phyloP scores from a whole-genome alignment of 169 alveolate species.

The Plasmodium fragile region DNA sequence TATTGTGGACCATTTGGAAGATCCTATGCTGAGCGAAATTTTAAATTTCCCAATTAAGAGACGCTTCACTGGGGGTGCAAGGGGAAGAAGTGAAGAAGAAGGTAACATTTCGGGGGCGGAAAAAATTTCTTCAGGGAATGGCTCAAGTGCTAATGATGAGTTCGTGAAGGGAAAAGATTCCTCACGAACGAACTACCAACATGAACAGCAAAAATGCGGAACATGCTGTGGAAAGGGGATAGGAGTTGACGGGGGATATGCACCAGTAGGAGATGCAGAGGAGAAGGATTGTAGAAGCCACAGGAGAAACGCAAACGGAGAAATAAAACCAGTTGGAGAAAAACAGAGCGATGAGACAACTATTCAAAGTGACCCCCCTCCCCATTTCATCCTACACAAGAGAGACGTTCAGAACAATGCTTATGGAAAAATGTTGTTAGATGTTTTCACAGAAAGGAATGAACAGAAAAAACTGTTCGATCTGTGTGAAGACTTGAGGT shows the following conservation, averaged over 20 bases:
- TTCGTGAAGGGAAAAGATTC: neutral
- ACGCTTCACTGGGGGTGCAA: neutral
- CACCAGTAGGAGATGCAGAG: neutral
- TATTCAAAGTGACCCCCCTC: neutral
- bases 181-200: neutral
- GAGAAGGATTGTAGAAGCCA: neutral
- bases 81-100: neutral
- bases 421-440: neutral
- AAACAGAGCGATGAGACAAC: neutral
- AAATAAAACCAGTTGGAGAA: neutral
- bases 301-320: neutral
- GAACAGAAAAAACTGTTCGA: conserved; percentile 21
- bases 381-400: neutral
- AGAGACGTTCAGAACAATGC: neutral
- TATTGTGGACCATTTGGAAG: conserved; percentile 7
- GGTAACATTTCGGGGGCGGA: neutral
- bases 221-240: too few species aligned
- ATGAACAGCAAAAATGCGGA: neutral
- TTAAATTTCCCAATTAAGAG: neutral
- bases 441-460: conserved; percentile 10
- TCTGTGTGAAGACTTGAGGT: neutral
- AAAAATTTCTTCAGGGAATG: neutral
- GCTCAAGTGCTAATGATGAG: neutral
- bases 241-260: neutral
- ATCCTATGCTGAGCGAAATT: neutral